Conservation (phyloP, 73 alveolate species). For the Breviolum minutum region DNA sequence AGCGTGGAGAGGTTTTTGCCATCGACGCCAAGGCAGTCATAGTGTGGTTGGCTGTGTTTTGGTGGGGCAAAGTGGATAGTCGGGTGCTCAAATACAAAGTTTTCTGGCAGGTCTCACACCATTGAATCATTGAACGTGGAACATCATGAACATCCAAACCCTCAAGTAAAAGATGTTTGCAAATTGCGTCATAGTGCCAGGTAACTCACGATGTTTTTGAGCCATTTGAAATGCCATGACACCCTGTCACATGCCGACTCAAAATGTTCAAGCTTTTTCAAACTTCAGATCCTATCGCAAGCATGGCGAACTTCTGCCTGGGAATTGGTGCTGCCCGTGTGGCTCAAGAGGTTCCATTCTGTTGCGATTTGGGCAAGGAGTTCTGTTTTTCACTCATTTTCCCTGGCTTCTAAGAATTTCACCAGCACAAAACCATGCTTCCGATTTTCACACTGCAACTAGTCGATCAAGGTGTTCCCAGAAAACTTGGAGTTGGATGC, state of each 20-base stretch:
- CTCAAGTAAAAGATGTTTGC: too few relatives aligned
- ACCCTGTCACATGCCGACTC: too few relatives aligned
- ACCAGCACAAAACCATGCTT: neutral
- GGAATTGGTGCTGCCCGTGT: slow-evolving; percentile 54
- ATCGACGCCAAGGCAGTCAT: neutral
- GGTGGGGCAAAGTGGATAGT: neutral
- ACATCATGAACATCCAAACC: too few relatives aligned
- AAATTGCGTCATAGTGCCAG: neutral
- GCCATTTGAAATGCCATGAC: neutral
- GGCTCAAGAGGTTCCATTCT: slow-evolving; percentile 35
- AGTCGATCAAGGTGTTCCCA: neutral
- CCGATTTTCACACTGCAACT: too few relatives aligned
- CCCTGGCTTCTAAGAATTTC: neutral
- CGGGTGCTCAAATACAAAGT: neutral
- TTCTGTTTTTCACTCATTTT: neutral
- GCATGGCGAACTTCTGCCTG: slow-evolving; percentile 26
- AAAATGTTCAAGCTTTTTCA: too few relatives aligned
- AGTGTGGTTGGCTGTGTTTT: neutral
- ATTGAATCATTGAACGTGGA: too few relatives aligned
- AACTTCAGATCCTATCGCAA: neutral
- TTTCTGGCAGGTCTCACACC: neutral
- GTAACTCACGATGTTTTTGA: neutral
- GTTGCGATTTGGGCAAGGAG: neutral
- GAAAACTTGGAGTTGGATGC: neutral
- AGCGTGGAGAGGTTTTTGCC: neutral